Evolutionary conservation across 73 alveolate species (phyloP).

Genomic region (Urostyla sp.): DNA sequence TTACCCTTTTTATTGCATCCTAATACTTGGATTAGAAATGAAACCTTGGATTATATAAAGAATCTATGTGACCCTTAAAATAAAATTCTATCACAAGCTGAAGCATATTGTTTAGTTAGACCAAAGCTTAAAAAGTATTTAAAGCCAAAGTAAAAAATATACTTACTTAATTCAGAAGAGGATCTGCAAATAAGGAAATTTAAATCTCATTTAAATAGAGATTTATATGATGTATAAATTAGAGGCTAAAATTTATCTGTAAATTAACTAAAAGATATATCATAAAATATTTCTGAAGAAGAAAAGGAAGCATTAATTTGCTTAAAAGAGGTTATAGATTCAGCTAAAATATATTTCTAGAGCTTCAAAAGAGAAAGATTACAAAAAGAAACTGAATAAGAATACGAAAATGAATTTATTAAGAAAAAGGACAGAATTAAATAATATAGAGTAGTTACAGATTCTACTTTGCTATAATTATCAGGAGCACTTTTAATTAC

Average conservation of each 20-base stretch:
- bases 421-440: slow-evolving; percentile 6
- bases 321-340: neutral
- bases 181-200: slow-evolving; percentile 11
- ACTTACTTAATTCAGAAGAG: neutral
- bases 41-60: slow-evolving; percentile 28
- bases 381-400: slow-evolving; percentile 23
- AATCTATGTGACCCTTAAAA: slow-evolving; percentile 13
- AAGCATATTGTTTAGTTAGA: slow-evolving; percentile 44
- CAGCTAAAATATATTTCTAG: slow-evolving; percentile 4
- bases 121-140: slow-evolving; percentile 45
- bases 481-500: too few species aligned
- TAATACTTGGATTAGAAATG: slow-evolving; percentile 65
- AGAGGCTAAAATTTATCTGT: neutral
- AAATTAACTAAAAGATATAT: neutral
- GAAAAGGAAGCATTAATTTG: slow-evolving; percentile 19
- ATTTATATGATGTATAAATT: slow-evolving; percentile 25
- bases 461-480: too few species aligned
- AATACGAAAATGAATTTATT: slow-evolving; percentile 16
- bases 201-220: slow-evolving; percentile 37
- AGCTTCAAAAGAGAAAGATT: slow-evolving; percentile 43
- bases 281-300: neutral
- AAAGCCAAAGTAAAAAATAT: slow-evolving; percentile 21
- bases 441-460: slow-evolving; percentile 11
- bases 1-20: slow-evolving; percentile 58
- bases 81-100: slow-evolving; percentile 40